phyloP scores from a whole-genome alignment of 805 yeast genomes.

The Lachancea thermotolerans region DNA sequence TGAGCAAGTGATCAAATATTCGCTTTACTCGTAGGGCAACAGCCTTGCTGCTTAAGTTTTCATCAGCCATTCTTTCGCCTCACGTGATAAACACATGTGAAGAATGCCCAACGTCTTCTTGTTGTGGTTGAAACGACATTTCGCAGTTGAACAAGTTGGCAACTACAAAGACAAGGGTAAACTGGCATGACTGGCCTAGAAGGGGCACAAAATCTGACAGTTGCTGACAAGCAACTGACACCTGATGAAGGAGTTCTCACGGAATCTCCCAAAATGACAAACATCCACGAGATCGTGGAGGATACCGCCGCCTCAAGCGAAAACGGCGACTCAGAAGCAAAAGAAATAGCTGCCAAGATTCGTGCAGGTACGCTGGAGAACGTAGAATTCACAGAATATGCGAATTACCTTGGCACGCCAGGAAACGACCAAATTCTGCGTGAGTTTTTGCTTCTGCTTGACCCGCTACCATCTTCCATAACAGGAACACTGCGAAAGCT shows the following conservation, averaged over 20 bases:
- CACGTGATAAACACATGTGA: neutral
- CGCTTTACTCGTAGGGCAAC: too few relatives aligned
- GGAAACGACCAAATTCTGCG: slow-evolving; percentile 27
- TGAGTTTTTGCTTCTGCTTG: slow-evolving; percentile 35
- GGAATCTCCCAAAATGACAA: slow-evolving; percentile 19
- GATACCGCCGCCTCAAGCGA: neutral
- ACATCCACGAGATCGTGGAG: slow-evolving; percentile 14
- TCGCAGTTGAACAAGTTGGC: neutral
- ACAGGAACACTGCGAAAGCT: slow-evolving; percentile 50
- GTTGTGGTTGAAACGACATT: too few relatives aligned
- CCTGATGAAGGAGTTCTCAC: slow-evolving; percentile 4
- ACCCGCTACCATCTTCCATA: slow-evolving; percentile 44
- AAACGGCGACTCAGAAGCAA: neutral
- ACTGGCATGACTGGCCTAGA: neutral
- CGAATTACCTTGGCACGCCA: slow-evolving; percentile 35
- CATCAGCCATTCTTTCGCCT: neutral
- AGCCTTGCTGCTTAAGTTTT: neutral
- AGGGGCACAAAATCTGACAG: neutral
- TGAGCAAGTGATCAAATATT: too few relatives aligned
- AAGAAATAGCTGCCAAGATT: slow-evolving; percentile 16
- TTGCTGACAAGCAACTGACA: slow-evolving; percentile 1
- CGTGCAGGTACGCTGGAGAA: slow-evolving; percentile 28
- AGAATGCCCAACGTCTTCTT: neutral
- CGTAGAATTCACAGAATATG: slow-evolving; percentile 37
- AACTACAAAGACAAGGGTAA: neutral